Conservation (phyloP, 768 basidiomycete species). For the Leccinum imitatum region DNA sequence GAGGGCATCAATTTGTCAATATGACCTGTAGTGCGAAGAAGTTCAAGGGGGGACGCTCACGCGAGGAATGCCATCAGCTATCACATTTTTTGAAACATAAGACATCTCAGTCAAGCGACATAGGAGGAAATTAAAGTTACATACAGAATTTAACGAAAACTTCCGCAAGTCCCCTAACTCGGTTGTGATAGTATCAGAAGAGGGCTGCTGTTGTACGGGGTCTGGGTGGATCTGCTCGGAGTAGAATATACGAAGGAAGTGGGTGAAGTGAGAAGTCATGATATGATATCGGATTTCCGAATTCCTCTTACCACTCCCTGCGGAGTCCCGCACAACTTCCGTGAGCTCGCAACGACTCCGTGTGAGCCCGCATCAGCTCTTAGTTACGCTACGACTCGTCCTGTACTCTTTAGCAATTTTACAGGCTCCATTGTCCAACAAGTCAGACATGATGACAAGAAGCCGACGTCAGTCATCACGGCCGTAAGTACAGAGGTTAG, state of each 20-base stretch:
- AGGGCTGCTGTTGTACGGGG: neutral
- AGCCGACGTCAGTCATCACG: too few relatives aligned
- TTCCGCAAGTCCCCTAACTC: slow-evolving; percentile 17
- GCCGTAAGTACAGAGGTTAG: too few relatives aligned
- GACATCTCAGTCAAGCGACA: neutral
- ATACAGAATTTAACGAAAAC: slow-evolving; percentile 19
- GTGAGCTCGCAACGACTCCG: too few relatives aligned
- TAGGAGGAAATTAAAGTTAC: neutral
- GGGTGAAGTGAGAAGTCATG: neutral
- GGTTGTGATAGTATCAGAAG: neutral
- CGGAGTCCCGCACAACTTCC: too few relatives aligned
- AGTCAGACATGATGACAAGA: too few relatives aligned
- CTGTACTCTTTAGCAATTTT: too few relatives aligned
- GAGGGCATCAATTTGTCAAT: neutral
- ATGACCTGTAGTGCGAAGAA: neutral
- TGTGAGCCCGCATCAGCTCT: too few relatives aligned
- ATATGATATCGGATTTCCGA: too few relatives aligned
- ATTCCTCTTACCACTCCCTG: too few relatives aligned
- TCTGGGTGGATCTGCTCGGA: neutral
- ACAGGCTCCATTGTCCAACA: too few relatives aligned
- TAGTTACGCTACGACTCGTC: too few relatives aligned
- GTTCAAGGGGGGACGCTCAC: slow-evolving; percentile 5
- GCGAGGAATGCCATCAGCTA: slow-evolving; percentile 20
- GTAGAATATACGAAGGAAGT: neutral
- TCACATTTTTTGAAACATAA: neutral